Base-by-base conservation (phyloP, 1,284 basidiomycete species). In the Ustanciosporium gigantosporum region DNA sequence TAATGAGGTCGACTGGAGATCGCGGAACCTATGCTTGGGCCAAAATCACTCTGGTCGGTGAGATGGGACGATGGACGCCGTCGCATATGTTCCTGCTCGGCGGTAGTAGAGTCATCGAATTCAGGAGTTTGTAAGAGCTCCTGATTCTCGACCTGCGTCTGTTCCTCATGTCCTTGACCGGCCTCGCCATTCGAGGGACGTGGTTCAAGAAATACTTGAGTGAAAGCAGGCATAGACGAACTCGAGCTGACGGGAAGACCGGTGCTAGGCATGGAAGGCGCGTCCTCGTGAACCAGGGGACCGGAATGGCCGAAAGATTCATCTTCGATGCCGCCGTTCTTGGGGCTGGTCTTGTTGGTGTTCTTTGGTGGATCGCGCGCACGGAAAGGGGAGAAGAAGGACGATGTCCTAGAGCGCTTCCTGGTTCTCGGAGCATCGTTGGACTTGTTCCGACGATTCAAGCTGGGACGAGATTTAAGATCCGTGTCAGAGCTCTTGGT, bases 361-460 rank as follows among this genome's bases (percentile, higher is more conserved):
- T 17, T 17, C 23, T 47, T 57, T 32, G 23, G 44, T 2, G 49
- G 46, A n/a, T 55, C 49, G 13, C 60, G 41, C 2, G 55, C 49
- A 36, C 48, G 55, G 41, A 65, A 65, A 13, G 61, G 56, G 9
- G 61, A 45, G 39, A 65, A 65, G 41, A 59, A 43, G 20, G 55
- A 64, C 13, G 55, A 43, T 0, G 46, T 36, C 27, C 36, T 50
- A 2, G 46, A 38, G 0, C 31, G 11, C 32, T 49, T 52, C 24
- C 42, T 39, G 7, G 36, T 25, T 34, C 35, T 31, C 11, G n/a
- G 4, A 2, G 32, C 31, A 9, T 65, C 56, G 34, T 43, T 55
- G 5, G 55, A 55, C 31, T 53, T 55, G 43, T 44, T 48, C 16
- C 55, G 55, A 25, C 46, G 53, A 17, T 37, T 47, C 31, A 47